Conservation (phyloP, 2,329 filamentous ascomycete genomes). For the Tolypocladium tropicale region DNA sequence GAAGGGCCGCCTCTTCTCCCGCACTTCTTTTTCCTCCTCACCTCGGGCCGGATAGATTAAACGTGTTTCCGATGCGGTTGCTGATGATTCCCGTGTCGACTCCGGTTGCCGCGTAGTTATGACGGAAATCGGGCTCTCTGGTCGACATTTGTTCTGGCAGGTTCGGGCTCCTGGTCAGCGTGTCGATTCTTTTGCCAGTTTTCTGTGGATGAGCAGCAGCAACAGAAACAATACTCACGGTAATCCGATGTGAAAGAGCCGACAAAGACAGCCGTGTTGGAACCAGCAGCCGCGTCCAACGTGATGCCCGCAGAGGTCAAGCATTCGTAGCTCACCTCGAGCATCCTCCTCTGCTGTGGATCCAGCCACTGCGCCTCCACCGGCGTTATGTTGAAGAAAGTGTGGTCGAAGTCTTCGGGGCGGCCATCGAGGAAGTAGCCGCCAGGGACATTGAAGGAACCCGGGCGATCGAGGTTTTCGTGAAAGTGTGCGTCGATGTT, state of each 20-base stretch:
- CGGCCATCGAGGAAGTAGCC: conserved; percentile 18
- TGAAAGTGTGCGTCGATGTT: conserved; percentile 17
- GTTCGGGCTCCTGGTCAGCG: no score
- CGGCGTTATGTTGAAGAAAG: conserved; percentile 27
- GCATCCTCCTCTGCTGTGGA: conserved; percentile 28
- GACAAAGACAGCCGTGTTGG: conserved; percentile 6
- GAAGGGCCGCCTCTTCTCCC: no score
- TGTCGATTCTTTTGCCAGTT: no score
- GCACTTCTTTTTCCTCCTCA: no score
- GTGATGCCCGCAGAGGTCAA: conserved; percentile 25
- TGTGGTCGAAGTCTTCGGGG: conserved; percentile 21
- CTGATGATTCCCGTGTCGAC: conserved; percentile 23
- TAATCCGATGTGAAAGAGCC: conserved; percentile 9
- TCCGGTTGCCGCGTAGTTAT: conserved; percentile 12
- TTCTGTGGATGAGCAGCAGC: no score
- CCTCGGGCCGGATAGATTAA: conserved; percentile 25
- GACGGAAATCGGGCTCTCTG: conserved; percentile 6
- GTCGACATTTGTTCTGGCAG: no score
- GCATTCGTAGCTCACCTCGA: conserved; percentile 30
- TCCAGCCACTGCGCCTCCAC: conserved; percentile 27
- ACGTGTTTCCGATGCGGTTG: conserved; percentile 25
- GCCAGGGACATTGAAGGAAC: conserved; percentile 7
- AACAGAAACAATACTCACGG: no score
- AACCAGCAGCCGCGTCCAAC: conserved; percentile 13
- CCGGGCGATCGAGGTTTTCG: conserved; percentile 20